Evolutionary conservation across 2,329 filamentous ascomycete species (phyloP).

Genomic region (Raffaelea ambrosiae): DNA sequence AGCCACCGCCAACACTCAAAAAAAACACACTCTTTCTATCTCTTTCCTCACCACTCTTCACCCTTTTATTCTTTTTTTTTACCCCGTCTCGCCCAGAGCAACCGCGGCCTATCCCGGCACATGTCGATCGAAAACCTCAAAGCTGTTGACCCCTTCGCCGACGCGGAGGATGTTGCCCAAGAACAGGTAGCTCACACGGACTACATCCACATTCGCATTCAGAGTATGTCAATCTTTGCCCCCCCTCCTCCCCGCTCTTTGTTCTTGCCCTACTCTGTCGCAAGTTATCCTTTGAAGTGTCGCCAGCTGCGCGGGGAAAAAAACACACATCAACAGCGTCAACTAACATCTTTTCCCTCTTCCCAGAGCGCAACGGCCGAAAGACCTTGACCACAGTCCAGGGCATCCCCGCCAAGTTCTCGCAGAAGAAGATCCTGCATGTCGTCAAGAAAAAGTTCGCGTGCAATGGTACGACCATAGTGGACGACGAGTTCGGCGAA

Average conservation of each 20-base stretch:
- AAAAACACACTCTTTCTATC: no score
- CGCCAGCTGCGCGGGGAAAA: no score
- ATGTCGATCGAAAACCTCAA: constrained; percentile 99
- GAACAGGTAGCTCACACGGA: constrained; percentile 69
- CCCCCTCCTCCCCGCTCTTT: not conserved
- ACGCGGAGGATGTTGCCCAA: constrained; percentile 98
- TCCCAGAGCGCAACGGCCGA: constrained; percentile 98
- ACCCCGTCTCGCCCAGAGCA: no score
- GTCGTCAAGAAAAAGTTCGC: constrained; percentile 82
- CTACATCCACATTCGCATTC: constrained; percentile 99
- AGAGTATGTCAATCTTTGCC: constrained; percentile 53
- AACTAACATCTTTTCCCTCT: not conserved
- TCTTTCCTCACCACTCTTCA: no score
- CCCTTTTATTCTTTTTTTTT: no score
- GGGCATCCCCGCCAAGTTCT: constrained; percentile 97
- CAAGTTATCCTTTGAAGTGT: no score
- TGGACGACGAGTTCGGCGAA: constrained; percentile 15
- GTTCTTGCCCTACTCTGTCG: not conserved
- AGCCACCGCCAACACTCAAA: no score
- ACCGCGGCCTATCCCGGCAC: not conserved
- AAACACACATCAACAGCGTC: not conserved
- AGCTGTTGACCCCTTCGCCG: constrained; percentile 99
- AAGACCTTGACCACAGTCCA: constrained; percentile 99
- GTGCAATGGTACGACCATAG: constrained; percentile 16
- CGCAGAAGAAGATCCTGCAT: constrained; percentile 99